Evolutionary conservation across 148 eudicot genomes (phyloP).

Genomic region (Mesembryanthemum crystallinum): DNA sequence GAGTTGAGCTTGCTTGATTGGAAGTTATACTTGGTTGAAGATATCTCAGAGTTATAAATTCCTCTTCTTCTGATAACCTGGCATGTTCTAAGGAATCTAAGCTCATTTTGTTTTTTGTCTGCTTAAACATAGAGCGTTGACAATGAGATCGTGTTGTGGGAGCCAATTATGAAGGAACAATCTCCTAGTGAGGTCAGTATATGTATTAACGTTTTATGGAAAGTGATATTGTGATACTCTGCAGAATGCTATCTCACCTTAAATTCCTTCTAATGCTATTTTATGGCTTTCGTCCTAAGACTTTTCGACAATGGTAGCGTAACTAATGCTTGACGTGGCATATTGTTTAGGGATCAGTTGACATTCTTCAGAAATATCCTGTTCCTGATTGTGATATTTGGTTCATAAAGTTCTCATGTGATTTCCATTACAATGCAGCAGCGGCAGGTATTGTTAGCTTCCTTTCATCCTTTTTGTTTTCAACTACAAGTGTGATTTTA

Average conservation of each 20-base stretch:
- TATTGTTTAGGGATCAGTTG: slow-evolving; percentile 67
- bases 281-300: not conserved
- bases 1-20: not conserved
- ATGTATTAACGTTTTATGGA: not conserved
- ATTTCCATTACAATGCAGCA: slow-evolving; percentile 72
- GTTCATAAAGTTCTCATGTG: slow-evolving; percentile 97
- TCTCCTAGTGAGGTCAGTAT: slow-evolving; percentile 95
- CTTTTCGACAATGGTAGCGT: not conserved
- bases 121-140: slow-evolving; percentile 76
- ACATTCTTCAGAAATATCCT: slow-evolving; percentile 89
- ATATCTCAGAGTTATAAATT: not conserved
- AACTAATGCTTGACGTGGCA: not conserved
- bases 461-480: not conserved
- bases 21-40: not conserved
- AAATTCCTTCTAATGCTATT: too few species aligned
- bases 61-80: not conserved
- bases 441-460: slow-evolving; percentile 64
- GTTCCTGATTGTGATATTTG: slow-evolving; percentile 97
- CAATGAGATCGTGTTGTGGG: slow-evolving; percentile 94
- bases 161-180: slow-evolving; percentile 92
- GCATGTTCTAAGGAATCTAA: not conserved
- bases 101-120: slow-evolving; percentile 18
- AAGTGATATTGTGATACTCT: not conserved
- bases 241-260: too few species aligned
- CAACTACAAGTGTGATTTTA: not conserved